phyloP scores from a whole-genome alignment of 164 flowering plant genomes.

The Hamamelis virginiana region DNA sequence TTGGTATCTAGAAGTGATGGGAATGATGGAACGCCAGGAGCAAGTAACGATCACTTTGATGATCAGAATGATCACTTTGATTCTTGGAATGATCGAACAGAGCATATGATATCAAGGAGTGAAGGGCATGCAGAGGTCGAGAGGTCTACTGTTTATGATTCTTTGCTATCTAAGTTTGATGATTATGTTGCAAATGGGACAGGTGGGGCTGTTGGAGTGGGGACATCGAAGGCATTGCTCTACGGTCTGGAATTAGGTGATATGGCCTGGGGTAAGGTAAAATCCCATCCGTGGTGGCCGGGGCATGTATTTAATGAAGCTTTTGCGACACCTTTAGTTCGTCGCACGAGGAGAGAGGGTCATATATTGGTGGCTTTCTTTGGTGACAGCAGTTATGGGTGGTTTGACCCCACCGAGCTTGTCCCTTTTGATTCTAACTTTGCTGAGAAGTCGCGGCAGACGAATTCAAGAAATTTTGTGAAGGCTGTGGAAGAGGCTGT shows the following conservation, averaged over 20 bases:
- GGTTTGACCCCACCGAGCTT: constrained; percentile 89
- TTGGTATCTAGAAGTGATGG: constrained; percentile 8
- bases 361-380: constrained; percentile 91
- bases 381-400: constrained; percentile 98
- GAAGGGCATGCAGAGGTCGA: constrained; percentile 10
- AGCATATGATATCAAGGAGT: not conserved
- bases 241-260: constrained; percentile 64
- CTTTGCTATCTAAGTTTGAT: constrained; percentile 49
- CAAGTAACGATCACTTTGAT: constrained; percentile 4
- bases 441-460: constrained; percentile 76
- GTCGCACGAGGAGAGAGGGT: constrained; percentile 62
- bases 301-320: constrained; percentile 79
- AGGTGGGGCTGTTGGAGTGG: constrained; percentile 7
- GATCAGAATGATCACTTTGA: constrained; percentile 2
- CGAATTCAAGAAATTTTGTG: constrained; percentile 48
- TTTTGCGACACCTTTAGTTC: constrained; percentile 69
- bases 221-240: constrained; percentile 27
- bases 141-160: constrained; percentile 20
- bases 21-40: constrained; percentile 6
- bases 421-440: constrained; percentile 70
- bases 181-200: constrained; percentile 41
- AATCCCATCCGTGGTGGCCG: constrained; percentile 99
- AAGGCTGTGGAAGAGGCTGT: constrained; percentile 94
- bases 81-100: not conserved
- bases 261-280: constrained; percentile 98